Conservation (phyloP, 2,329 filamentous ascomycete species). For the Hypocreales sp. region DNA sequence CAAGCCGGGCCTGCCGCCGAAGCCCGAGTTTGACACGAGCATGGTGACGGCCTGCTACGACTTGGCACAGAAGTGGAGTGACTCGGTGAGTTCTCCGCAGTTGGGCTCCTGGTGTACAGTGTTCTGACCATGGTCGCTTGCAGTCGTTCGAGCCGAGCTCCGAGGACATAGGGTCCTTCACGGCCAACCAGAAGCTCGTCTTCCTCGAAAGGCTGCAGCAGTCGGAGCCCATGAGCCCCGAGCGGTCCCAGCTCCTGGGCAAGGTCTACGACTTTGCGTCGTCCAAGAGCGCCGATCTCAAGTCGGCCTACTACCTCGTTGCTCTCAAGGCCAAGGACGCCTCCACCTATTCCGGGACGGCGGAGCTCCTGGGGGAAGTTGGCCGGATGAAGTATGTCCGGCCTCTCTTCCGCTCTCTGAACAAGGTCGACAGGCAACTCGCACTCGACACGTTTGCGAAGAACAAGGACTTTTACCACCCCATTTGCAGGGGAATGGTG, state of each 20-base stretch:
- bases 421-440: slow-evolving; percentile 56
- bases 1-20: slow-evolving; percentile 73
- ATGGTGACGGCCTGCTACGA: slow-evolving; percentile 75
- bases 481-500: slow-evolving; percentile 75
- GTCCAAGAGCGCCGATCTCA: slow-evolving; percentile 78
- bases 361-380: slow-evolving; percentile 62
- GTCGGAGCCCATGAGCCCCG: slow-evolving; percentile 42
- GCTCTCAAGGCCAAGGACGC: slow-evolving; percentile 60
- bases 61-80: slow-evolving; percentile 69
- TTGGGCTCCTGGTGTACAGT: too few species aligned
- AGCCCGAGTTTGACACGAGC: slow-evolving; percentile 80
- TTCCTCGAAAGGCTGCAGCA: slow-evolving; percentile 71
- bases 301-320: slow-evolving; percentile 64
- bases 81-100: slow-evolving; percentile 29
- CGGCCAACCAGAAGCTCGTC: slow-evolving; percentile 78
- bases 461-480: slow-evolving; percentile 88
- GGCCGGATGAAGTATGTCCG: slow-evolving; percentile 97
- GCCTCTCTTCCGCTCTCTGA: slow-evolving; percentile 64
- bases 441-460: slow-evolving; percentile 73
- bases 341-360: slow-evolving; percentile 53
- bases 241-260: slow-evolving; percentile 58
- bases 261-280: slow-evolving; percentile 54
- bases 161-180: slow-evolving; percentile 58
- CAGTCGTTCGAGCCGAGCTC: slow-evolving; percentile 46
- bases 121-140: too few species aligned